A percentile compares a stretch with the other conserved stretches of the same genome.
Conservation (phyloP, 225 moss, liverwort and hornwort species). For the Asterella californica region DNA sequence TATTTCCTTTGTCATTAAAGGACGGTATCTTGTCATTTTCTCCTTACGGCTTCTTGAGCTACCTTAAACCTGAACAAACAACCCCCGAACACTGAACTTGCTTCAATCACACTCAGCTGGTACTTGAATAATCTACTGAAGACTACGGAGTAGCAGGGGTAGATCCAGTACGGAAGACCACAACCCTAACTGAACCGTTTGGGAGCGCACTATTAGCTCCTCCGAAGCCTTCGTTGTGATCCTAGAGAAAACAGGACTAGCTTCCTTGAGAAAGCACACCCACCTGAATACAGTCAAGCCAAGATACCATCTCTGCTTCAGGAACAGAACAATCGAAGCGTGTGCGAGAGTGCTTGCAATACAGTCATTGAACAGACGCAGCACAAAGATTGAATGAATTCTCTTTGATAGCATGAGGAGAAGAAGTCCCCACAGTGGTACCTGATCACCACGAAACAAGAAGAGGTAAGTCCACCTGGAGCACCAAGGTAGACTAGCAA, state of each 20-base stretch:
- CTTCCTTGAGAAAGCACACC: neutral
- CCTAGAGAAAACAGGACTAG: neutral
- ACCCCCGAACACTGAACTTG: neutral
- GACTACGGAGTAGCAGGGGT: neutral
- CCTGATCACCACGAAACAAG: slow-evolving; percentile 42
- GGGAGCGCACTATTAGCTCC: neutral
- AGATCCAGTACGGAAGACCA: neutral
- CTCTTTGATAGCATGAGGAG: slow-evolving; percentile 88
- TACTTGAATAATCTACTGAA: neutral
- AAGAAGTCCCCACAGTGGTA: slow-evolving; percentile 81
- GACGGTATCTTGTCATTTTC: neutral
- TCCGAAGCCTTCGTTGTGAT: neutral
- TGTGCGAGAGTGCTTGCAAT: slow-evolving; percentile 89
- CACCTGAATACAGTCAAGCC: slow-evolving; percentile 89
- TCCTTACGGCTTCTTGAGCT: neutral
- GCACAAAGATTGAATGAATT: slow-evolving; percentile 93
- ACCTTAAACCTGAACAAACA: neutral
- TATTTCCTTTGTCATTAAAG: neutral
- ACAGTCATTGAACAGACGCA: slow-evolving; percentile 95
- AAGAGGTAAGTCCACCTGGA: neutral
- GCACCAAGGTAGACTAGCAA: neutral
- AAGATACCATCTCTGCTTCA: slow-evolving; percentile 77
- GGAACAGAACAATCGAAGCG: slow-evolving; percentile 76
- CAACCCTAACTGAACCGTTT: neutral
- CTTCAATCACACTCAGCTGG: neutral